Evolutionary conservation across 2,329 filamentous ascomycete genomes (phyloP).

Genomic region (Fusarium liriodendri): DNA sequence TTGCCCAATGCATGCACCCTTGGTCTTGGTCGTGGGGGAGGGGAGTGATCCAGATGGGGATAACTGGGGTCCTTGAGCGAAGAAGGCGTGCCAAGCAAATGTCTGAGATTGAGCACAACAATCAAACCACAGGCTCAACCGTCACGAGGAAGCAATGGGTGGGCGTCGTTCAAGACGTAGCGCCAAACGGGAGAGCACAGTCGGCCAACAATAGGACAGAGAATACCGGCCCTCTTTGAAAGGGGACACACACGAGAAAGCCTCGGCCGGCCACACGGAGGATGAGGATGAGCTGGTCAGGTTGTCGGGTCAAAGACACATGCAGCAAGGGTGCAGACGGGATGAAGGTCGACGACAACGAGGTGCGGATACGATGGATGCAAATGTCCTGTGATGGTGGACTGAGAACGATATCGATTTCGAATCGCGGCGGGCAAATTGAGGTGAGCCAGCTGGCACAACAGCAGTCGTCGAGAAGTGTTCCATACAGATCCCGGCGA

Average conservation of each 20-base stretch:
- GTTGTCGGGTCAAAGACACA: constrained; percentile 23
- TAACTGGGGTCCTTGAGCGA: constrained; percentile 21
- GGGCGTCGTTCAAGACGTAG: constrained; percentile 29
- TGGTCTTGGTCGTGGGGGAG: constrained; percentile 6
- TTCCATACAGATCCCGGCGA: constrained; percentile 36
- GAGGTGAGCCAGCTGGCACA: constrained; percentile 39
- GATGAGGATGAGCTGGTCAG: constrained; percentile 29
- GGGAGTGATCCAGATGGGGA: constrained; percentile 20
- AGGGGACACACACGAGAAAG: constrained; percentile 16
- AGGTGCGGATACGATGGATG: constrained; percentile 5
- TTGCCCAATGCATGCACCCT: constrained; percentile 16
- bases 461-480: constrained; percentile 23
- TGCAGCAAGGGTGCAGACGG: constrained; percentile 31
- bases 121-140: constrained; percentile 25
- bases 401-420: constrained; percentile 7
- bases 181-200: constrained; percentile 28
- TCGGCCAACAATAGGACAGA: constrained; percentile 6
- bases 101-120: constrained; percentile 33
- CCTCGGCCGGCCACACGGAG: constrained; percentile 23
- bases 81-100: constrained; percentile 28
- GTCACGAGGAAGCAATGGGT: constrained; percentile 31
- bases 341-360: constrained; percentile 3
- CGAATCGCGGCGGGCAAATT: constrained; percentile 26
- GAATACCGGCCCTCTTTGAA: constrained; percentile 1
- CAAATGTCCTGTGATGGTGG: constrained; percentile 19